A percentile compares a stretch with the other conserved stretches of the same genome.
phyloP scores from a whole-genome alignment of 2,329 filamentous ascomycete species.

The Allantophomopsis cytisporea region DNA sequence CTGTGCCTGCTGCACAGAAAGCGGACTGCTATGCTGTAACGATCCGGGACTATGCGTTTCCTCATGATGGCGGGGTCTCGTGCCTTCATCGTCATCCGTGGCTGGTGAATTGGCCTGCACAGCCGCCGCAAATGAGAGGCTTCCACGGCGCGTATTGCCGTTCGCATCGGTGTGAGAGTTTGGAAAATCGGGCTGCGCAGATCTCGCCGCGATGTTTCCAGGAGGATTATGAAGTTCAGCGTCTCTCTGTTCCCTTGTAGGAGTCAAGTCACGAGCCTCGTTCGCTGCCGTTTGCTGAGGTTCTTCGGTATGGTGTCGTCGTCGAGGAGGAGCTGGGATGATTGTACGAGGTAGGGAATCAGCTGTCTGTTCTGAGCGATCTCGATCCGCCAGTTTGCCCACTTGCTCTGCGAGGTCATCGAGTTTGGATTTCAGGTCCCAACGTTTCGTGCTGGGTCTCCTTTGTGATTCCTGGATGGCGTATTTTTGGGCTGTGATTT shows the following conservation, averaged over 20 bases:
- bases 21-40: not conserved
- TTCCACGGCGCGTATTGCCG: not conserved
- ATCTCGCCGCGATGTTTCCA: too few relatives aligned
- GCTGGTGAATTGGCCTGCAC: not conserved
- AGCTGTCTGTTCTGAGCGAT: constrained; percentile 37
- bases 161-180: not conserved
- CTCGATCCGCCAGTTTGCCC: constrained; percentile 41
- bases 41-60: not conserved
- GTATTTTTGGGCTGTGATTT: constrained; percentile 15
- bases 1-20: not conserved
- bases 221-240: not conserved
- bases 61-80: not conserved
- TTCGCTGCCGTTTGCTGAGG: constrained; percentile 29
- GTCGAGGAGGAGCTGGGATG: constrained; percentile 47
- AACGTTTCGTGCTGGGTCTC: constrained; percentile 20
- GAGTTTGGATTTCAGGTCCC: constrained; percentile 42
- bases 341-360: constrained; percentile 43
- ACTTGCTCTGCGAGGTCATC: constrained; percentile 51
- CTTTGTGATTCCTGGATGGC: constrained; percentile 6
- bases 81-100: not conserved
- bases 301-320: constrained; percentile 40
- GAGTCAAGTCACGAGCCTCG: not conserved
- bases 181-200: too few relatives aligned
- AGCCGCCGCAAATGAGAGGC: not conserved
- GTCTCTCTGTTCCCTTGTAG: not conserved